Evolutionary conservation across 2,329 filamentous ascomycete genomes (phyloP).

Genomic region (Hortaea werneckii): DNA sequence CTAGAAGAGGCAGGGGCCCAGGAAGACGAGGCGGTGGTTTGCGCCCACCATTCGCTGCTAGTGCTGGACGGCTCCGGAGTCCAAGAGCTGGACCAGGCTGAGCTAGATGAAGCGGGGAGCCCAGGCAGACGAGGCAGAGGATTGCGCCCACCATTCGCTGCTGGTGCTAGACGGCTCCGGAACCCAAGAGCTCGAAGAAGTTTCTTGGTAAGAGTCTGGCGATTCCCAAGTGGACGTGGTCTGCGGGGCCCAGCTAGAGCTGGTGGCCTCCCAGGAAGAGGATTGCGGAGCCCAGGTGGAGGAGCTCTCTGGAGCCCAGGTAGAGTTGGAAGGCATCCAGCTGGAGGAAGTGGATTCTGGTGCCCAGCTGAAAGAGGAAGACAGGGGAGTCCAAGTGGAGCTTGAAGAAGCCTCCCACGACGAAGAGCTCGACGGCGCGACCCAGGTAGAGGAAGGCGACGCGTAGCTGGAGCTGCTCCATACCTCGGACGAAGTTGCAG

Average conservation of each 20-base stretch:
- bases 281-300: too few species aligned
- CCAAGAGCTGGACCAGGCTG: background rate
- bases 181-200: background rate
- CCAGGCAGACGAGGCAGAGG: constrained; percentile 1
- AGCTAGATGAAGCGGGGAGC: background rate
- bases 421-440: background rate
- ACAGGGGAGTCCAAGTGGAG: background rate
- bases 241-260: too few species aligned
- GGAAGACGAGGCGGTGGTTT: constrained; percentile 1
- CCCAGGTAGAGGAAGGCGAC: background rate
- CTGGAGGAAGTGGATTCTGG: background rate
- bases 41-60: background rate
- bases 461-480: background rate
- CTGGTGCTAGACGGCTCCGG: too few species aligned
- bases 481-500: too few species aligned
- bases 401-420: background rate
- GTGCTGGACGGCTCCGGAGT: too few species aligned
- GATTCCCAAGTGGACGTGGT: too few species aligned
- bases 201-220: too few species aligned
- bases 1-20: background rate
- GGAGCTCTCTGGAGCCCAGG: too few species aligned
- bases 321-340: background rate
- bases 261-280: too few species aligned
- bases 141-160: background rate
- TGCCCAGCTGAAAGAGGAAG: background rate